Conservation (phyloP, 352 stramenopile species). For the Globisporangium splendens region DNA sequence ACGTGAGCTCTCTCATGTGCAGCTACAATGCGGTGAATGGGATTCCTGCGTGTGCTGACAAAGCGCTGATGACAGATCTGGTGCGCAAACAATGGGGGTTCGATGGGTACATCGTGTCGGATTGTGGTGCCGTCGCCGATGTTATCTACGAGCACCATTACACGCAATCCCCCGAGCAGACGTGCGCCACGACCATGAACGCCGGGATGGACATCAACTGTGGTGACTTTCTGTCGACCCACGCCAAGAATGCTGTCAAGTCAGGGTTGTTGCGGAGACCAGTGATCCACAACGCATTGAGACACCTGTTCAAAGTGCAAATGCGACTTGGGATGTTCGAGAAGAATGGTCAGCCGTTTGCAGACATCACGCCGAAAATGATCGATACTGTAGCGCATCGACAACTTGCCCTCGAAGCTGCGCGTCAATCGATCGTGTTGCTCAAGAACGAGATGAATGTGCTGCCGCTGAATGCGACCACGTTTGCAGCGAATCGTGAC, state of each 20-base stretch:
- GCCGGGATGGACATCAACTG: slow-evolving; percentile 87
- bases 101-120: slow-evolving; percentile 90
- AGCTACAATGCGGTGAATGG: slow-evolving; percentile 95
- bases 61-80: slow-evolving; percentile 66
- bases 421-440: slow-evolving; percentile 79
- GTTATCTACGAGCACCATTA: slow-evolving; percentile 78
- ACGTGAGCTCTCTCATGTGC: slow-evolving; percentile 91
- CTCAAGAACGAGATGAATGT: slow-evolving; percentile 80
- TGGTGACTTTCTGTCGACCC: slow-evolving; percentile 57
- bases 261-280: slow-evolving; percentile 55
- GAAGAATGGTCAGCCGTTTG: slow-evolving; percentile 56
- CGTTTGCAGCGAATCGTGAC: slow-evolving; percentile 16
- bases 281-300: slow-evolving; percentile 63
- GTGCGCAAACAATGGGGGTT: slow-evolving; percentile 87
- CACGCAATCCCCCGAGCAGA: slow-evolving; percentile 54
- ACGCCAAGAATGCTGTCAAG: slow-evolving; percentile 61
- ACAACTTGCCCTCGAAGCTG: slow-evolving; percentile 57
- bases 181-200: slow-evolving; percentile 51
- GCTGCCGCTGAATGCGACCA: slow-evolving; percentile 47
- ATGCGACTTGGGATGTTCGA: slow-evolving; percentile 91
- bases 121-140: slow-evolving; percentile 88
- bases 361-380: slow-evolving; percentile 37
- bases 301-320: slow-evolving; percentile 78
- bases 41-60: slow-evolving; percentile 87
- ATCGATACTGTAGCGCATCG: slow-evolving; percentile 57